A percentile compares a stretch with the other conserved stretches of the same genome.
Evolutionary conservation across 179 eudicot genomes (phyloP).

Genomic region (Carnegiea gigantea): DNA sequence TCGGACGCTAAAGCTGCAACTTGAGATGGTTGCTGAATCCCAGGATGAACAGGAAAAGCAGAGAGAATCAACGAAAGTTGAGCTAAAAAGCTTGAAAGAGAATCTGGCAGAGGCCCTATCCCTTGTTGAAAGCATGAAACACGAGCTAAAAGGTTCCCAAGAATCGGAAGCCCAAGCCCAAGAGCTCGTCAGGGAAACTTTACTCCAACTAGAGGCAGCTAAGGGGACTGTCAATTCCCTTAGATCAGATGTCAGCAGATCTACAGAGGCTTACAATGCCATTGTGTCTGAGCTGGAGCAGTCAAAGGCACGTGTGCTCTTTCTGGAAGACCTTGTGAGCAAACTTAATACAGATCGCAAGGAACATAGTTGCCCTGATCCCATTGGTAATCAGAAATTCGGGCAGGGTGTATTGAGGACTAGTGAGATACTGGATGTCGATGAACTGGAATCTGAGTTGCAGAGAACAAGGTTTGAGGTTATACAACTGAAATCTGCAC

Average conservation of each 20-base stretch:
- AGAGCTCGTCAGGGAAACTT: constrained; percentile 48
- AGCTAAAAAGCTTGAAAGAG: constrained; percentile 52
- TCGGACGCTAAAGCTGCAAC: constrained; percentile 53
- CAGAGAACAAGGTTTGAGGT: constrained; percentile 46
- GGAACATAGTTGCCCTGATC: constrained; percentile 8
- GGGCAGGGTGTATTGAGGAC: constrained; percentile 7
- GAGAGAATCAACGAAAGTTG: constrained; percentile 44
- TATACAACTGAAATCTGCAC: constrained; percentile 41
- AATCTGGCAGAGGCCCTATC: constrained; percentile 54
- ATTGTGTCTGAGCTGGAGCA: constrained; percentile 53
- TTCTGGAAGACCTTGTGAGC: constrained; percentile 59
- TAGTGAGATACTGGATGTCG: constrained; percentile 17
- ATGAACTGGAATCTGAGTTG: constrained; percentile 44
- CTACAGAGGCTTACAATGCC: constrained; percentile 46
- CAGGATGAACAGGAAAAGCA: constrained; percentile 37
- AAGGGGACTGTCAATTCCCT: constrained; percentile 60
- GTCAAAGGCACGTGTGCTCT: constrained; percentile 56
- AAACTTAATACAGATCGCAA: constrained; percentile 39
- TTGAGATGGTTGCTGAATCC: constrained; percentile 44
- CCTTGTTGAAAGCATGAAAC: constrained; percentile 59
- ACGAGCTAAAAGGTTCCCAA: constrained; percentile 47
- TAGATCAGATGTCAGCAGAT: constrained; percentile 40
- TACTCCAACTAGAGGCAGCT: constrained; percentile 66
- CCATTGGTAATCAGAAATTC: constrained; percentile 12
- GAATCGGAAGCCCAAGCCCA: constrained; percentile 70